These are phyloP conservation scores for Penstemon davidsonii DNA, from an alignment of 257 asterid species.

Conservation along the genomic window DNA sequence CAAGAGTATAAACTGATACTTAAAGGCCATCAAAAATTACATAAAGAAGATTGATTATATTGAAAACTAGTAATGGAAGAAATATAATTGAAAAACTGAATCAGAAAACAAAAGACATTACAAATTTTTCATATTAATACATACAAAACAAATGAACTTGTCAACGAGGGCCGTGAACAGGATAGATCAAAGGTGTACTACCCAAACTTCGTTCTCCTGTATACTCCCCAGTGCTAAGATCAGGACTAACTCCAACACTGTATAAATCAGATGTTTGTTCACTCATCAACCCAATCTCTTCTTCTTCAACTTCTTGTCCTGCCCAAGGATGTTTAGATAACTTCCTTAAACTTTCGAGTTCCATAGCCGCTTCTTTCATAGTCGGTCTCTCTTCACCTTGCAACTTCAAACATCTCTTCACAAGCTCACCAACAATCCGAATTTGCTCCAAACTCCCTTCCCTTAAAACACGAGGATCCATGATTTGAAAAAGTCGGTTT, in stretches of 20 bases:
- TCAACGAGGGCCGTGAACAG: constrained; percentile 18
- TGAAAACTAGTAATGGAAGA: no score
- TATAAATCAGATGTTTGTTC: constrained; percentile 36
- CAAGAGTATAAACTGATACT: no score
- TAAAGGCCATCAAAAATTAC: no score
- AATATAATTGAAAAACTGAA: no score
- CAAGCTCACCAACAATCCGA: constrained; percentile 8
- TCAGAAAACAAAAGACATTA: no score
- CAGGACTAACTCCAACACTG: constrained; percentile 25
- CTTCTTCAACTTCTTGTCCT: constrained; percentile 22
- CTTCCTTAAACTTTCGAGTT: constrained; percentile 48
- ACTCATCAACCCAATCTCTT: constrained; percentile 21
- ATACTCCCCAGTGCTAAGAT: constrained; percentile 20
- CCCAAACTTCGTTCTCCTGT: constrained; percentile 31
- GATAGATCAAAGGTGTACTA: constrained; percentile 11
- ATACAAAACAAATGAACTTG: no score
- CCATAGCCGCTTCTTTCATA: constrained; percentile 54
- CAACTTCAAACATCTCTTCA: constrained; percentile 21
- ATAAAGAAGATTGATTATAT: no score
- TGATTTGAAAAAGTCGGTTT: constrained; percentile 26
- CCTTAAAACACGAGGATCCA: constrained; percentile 24
- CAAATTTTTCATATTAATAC: no score
- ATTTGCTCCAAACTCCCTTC: constrained; percentile 34
- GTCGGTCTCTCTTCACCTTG: constrained; percentile 38
- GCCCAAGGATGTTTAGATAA: constrained; percentile 39